Evolutionary conservation across 805 yeast genomes (phyloP).

Genomic region (Sugiyamaella boreocaroliniensis): DNA sequence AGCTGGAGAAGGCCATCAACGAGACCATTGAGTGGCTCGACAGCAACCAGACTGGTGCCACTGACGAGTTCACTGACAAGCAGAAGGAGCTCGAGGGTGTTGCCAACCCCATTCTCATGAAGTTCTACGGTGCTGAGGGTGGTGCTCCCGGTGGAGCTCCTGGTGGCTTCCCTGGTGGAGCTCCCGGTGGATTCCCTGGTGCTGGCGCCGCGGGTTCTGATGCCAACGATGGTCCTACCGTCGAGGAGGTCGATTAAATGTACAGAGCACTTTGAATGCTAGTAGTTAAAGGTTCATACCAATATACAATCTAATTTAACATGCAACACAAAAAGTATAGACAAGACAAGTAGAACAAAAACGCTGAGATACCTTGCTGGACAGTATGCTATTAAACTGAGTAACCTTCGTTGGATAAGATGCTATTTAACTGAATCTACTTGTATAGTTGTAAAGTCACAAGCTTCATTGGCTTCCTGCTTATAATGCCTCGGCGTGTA

Average conservation of each 20-base stretch:
- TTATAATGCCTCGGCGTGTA: no score
- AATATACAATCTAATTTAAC: background rate
- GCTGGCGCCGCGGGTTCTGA: conserved; percentile 35
- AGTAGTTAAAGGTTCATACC: background rate
- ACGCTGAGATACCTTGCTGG: background rate
- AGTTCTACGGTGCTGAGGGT: conserved; percentile 82
- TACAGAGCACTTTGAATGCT: background rate
- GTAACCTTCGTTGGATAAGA: no score
- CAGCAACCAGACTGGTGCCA: conserved; percentile 82
- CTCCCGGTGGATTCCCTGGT: conserved; percentile 53
- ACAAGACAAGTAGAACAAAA: no score
- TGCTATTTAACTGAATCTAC: no score
- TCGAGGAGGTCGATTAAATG: conserved; percentile 32
- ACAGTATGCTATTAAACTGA: no score
- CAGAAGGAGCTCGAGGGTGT: conserved; percentile 93
- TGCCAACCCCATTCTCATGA: conserved; percentile 95
- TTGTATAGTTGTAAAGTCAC: no score
- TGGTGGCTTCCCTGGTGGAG: conserved; percentile 60
- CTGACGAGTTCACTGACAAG: conserved; percentile 86
- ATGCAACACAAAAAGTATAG: background rate
- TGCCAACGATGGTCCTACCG: conserved; percentile 57
- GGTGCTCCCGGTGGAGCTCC: conserved; percentile 62
- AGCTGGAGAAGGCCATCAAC: conserved; percentile 70
- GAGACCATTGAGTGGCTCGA: conserved; percentile 90
- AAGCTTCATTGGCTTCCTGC: no score